These are phyloP conservation scores for Solanum bukasovii DNA, from an alignment of 257 asterid species.

Conservation along the genomic window DNA sequence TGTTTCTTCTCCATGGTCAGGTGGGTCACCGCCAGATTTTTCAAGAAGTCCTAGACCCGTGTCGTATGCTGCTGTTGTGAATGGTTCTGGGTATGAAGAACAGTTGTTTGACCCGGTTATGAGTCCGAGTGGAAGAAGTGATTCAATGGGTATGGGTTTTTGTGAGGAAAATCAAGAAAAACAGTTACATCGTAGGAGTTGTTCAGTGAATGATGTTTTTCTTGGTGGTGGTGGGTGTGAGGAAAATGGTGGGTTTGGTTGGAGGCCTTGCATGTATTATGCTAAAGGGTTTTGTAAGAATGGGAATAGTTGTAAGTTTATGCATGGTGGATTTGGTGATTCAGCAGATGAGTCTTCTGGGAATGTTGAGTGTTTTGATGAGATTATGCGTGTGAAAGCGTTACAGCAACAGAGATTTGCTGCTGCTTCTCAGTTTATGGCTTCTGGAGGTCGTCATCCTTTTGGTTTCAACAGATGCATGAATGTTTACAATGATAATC, in stretches of 20 bases:
- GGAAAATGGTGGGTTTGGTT: conserved; percentile 34
- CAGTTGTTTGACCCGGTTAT: conserved; percentile 16
- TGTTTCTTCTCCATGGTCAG: conserved; percentile 28
- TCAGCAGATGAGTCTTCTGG: conserved; percentile 7
- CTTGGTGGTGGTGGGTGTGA: conserved; percentile 34
- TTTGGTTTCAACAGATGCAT: conserved; percentile 47
- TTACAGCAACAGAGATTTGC: conserved; percentile 63
- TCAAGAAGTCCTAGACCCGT: conserved; percentile 39
- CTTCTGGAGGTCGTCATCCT: conserved; percentile 49
- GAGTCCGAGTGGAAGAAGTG: conserved; percentile 80
- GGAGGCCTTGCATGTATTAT: conserved; percentile 75
- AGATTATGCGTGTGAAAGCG: conserved; percentile 57
- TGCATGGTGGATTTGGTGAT: conserved; percentile 29
- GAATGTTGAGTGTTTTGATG: conserved; percentile 48
- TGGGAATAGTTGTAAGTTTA: conserved; percentile 52
- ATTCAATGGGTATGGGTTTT: conserved; percentile 28
- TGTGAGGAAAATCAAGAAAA: conserved; percentile 17
- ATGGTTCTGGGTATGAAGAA: conserved; percentile 40
- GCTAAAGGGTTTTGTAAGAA: conserved; percentile 75
- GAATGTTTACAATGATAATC: conserved; percentile 49
- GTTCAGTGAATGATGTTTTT: conserved; percentile 61
- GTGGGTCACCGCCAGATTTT: conserved; percentile 22
- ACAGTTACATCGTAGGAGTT: conserved; percentile 62
- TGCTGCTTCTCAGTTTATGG: conserved; percentile 32
- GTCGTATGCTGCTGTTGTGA: conserved; percentile 51